A percentile compares a stretch with the other conserved stretches of the same genome.
These are phyloP conservation scores for Ulmus americana DNA, from an alignment of 331 rosid genomes.

Conservation along the genomic window DNA sequence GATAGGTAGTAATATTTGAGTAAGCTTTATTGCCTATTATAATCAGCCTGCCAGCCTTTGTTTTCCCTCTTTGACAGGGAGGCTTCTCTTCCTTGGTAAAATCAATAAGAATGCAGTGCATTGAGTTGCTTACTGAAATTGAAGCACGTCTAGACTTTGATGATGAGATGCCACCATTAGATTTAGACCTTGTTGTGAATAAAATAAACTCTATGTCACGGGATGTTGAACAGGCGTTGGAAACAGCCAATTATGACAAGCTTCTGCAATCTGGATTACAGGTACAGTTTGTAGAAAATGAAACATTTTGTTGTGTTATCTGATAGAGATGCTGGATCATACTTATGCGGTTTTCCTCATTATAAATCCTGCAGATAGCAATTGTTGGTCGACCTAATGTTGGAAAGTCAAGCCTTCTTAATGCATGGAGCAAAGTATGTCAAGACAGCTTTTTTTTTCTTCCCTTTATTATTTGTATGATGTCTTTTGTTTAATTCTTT, in stretches of 20 bases:
- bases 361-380: constrained; percentile 62
- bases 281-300: constrained; percentile 30
- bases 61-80: constrained; percentile 47
- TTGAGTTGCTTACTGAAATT: constrained; percentile 87
- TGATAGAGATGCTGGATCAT: not conserved
- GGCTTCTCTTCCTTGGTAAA: constrained; percentile 80
- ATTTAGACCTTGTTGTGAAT: constrained; percentile 46
- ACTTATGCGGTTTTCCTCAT: constrained; percentile 15
- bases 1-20: constrained; percentile 1
- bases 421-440: constrained; percentile 99
- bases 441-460: not conserved
- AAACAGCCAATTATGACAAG: constrained; percentile 85
- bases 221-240: constrained; percentile 76
- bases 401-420: constrained; percentile 96
- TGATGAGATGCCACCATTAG: constrained; percentile 89
- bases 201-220: constrained; percentile 54
- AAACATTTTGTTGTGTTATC: not conserved
- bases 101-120: constrained; percentile 62
- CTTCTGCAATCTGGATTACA: constrained; percentile 96
- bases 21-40: not conserved
- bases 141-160: constrained; percentile 95
- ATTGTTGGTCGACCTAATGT: constrained; percentile 96
- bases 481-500: not conserved
- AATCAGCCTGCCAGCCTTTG: not conserved
- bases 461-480: not conserved